Conservation (phyloP, 768 basidiomycete species). For the Russula sp. region DNA sequence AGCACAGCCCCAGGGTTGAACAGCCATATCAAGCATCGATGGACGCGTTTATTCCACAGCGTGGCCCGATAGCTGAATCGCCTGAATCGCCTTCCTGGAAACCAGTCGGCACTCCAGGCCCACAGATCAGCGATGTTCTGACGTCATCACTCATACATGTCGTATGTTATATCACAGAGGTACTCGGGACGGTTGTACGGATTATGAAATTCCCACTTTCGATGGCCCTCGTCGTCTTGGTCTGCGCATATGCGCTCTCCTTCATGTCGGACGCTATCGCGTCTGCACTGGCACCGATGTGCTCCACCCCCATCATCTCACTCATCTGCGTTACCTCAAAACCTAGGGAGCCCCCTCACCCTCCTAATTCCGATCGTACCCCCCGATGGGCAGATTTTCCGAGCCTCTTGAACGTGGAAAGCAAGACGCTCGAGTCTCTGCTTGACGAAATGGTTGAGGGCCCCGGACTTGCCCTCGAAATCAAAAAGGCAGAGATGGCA, state of each 20-base stretch:
- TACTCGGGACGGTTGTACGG: slow-evolving; percentile 47
- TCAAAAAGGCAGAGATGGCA: slow-evolving; percentile 78
- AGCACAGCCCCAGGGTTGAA: background rate
- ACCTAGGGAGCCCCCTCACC: slow-evolving; percentile 21
- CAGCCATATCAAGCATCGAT: background rate
- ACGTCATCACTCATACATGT: background rate
- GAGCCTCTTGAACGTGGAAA: slow-evolving; percentile 56
- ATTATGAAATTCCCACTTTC: slow-evolving; percentile 57
- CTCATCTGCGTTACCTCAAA: slow-evolving; percentile 39
- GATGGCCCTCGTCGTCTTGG: slow-evolving; percentile 49
- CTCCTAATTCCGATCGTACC: slow-evolving; percentile 4
- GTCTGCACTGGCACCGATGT: slow-evolving; percentile 55
- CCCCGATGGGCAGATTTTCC: slow-evolving; percentile 60
- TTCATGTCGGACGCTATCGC: slow-evolving; percentile 45
- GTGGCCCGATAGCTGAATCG: background rate
- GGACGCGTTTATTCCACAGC: background rate
- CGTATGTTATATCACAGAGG: slow-evolving; percentile 45
- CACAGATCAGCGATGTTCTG: background rate
- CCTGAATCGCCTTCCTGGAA: background rate
- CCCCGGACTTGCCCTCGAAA: slow-evolving; percentile 58
- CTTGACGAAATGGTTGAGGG: slow-evolving; percentile 57
- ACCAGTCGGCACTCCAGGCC: too few species aligned
- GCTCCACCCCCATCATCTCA: slow-evolving; percentile 59
- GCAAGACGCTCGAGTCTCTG: slow-evolving; percentile 59
- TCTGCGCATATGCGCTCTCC: slow-evolving; percentile 48